Conservation (phyloP, 1,284 basidiomycete genomes). For the Moniliella sp. region DNA sequence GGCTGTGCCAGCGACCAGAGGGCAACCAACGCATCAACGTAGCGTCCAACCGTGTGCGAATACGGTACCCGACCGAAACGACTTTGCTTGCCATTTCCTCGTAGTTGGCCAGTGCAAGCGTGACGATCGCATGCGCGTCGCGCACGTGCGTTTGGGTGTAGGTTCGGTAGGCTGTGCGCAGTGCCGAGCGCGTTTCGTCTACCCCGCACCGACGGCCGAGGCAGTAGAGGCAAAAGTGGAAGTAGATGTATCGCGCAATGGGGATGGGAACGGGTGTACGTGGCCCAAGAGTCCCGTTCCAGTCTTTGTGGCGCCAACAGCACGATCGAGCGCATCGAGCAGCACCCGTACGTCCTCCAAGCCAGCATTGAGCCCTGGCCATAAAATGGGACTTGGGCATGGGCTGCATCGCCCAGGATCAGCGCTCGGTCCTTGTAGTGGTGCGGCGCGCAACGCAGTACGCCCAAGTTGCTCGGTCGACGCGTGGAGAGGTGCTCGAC, state of each 20-base stretch:
- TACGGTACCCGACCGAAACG: constrained; percentile 55
- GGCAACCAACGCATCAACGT: constrained; percentile 45
- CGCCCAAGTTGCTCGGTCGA: constrained; percentile 68
- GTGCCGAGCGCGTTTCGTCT: constrained; percentile 22
- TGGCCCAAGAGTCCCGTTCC: background rate
- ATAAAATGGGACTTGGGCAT: constrained; percentile 95
- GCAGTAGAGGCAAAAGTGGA: background rate
- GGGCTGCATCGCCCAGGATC: constrained; percentile 77
- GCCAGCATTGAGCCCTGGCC: constrained; percentile 91
- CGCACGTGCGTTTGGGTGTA: constrained; percentile 63
- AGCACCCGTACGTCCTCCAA: constrained; percentile 87
- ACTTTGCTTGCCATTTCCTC: constrained; percentile 84
- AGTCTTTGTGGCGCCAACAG: constrained; percentile 1
- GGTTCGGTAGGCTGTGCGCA: constrained; percentile 48
- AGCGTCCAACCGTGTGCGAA: constrained; percentile 57
- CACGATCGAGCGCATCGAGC: constrained; percentile 48
- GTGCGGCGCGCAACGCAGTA: constrained; percentile 69
- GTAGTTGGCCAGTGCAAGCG: constrained; percentile 84
- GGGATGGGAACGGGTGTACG: no score
- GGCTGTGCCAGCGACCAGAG: constrained; percentile 60
- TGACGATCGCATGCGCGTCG: constrained; percentile 69
- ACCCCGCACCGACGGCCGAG: background rate
- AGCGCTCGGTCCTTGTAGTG: constrained; percentile 70
- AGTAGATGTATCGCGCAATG: no score
- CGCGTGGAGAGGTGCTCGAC: constrained; percentile 57